Percentiles rank a stretch among this genome's conserved stretches.
These are phyloP conservation scores for Geranium brycei DNA, from an alignment of 345 rosid genomes.

Conservation along the genomic window DNA sequence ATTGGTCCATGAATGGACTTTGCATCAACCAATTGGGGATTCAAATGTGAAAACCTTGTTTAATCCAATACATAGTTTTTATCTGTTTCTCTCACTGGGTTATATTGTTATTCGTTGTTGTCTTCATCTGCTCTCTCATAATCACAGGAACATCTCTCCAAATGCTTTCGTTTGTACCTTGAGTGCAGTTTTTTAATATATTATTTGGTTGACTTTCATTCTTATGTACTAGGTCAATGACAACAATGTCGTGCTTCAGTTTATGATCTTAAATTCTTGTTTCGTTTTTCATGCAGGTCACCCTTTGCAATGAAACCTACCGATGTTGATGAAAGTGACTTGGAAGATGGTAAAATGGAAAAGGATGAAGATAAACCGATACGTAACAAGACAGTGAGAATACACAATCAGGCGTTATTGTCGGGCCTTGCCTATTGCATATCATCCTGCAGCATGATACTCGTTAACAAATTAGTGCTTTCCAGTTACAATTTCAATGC, in stretches of 20 bases:
- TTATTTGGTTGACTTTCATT: too few species aligned
- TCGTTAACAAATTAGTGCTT: constrained; percentile 86
- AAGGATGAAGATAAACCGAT: constrained; percentile 42
- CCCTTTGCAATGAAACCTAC: constrained; percentile 38
- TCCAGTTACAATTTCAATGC: constrained; percentile 90
- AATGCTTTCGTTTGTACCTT: too few species aligned
- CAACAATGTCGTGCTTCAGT: too few species aligned
- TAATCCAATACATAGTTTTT: neutral
- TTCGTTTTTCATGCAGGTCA: constrained; percentile 28
- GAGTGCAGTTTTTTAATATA: too few species aligned
- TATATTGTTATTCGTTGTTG: too few species aligned
- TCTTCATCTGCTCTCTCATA: too few species aligned
- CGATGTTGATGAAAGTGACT: constrained; percentile 51
- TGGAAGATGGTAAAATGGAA: constrained; percentile 69
- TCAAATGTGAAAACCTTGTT: too few species aligned
- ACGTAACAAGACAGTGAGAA: constrained; percentile 27
- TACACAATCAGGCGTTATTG: constrained; percentile 68
- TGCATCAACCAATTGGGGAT: too few species aligned
- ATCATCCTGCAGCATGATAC: constrained; percentile 95
- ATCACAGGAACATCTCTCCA: too few species aligned
- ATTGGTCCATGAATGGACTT: too few species aligned
- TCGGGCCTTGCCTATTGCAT: constrained; percentile 87
- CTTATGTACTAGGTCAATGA: too few species aligned
- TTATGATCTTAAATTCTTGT: neutral
- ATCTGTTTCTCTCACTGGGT: too few species aligned